phyloP scores from a whole-genome alignment of 2,329 filamentous ascomycete genomes.

The Monosporascus sp. region DNA sequence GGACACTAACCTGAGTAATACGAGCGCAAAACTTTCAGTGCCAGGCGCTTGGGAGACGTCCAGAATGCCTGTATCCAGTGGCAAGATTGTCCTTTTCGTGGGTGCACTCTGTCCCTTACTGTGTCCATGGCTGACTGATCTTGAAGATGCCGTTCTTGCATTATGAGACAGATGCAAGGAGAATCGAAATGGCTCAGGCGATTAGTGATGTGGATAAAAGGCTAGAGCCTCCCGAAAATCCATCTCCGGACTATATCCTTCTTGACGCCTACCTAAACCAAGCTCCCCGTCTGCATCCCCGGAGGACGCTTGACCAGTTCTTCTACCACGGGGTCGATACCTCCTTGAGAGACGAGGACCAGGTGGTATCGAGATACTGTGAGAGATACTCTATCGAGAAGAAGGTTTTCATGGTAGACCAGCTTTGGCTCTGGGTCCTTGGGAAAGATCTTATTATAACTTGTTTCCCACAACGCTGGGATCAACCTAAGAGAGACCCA shows the following conservation, averaged over 20 bases:
- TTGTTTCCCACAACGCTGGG: conserved; percentile 52
- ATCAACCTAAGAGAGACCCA: conserved; percentile 56
- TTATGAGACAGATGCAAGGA: conserved; percentile 53
- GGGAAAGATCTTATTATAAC: conserved; percentile 54
- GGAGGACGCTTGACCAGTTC: conserved; percentile 60
- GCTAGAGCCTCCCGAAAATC: conserved; percentile 20
- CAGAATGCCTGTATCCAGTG: conserved; percentile 23
- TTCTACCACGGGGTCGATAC: conserved; percentile 62
- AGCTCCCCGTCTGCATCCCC: conserved; percentile 48
- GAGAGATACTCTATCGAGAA: conserved; percentile 34
- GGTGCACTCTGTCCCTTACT: conserved; percentile 7
- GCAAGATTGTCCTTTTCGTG: conserved; percentile 33
- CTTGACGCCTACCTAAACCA: conserved; percentile 41
- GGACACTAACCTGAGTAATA: conserved; percentile 16
- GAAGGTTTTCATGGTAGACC: conserved; percentile 64
- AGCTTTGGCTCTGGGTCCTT: conserved; percentile 62
- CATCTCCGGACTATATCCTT: conserved; percentile 37
- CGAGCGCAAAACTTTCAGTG: conserved; percentile 10
- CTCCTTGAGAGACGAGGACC: conserved; percentile 52
- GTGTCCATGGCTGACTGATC: conserved; percentile 20
- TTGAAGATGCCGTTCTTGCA: conserved; percentile 60
- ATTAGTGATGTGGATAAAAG: conserved; percentile 31
- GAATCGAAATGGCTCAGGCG: conserved; percentile 51
- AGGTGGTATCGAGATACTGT: conserved; percentile 58
- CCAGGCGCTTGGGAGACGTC: conserved; percentile 24